Conservation (phyloP, 2,329 filamentous ascomycete genomes). For the Fusarium lateritium region DNA sequence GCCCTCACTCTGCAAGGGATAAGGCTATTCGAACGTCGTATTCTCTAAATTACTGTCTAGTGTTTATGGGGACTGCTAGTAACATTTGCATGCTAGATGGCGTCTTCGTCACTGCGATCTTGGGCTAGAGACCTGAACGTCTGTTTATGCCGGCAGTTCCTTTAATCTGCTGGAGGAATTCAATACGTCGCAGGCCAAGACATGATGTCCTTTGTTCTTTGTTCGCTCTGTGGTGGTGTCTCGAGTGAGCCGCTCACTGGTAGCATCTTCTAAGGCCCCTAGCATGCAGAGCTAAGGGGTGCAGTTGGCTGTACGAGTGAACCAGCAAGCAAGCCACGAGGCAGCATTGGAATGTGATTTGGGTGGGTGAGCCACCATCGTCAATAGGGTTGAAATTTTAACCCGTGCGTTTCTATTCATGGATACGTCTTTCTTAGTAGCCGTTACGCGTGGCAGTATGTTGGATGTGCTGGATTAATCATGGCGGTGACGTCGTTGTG, state of each 20-base stretch:
- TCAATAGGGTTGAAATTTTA: not conserved
- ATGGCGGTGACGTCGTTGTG: not conserved
- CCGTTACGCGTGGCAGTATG: not conserved
- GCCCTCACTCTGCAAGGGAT: not conserved
- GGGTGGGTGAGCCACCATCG: not conserved
- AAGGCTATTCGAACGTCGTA: not conserved
- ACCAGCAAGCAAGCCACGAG: slow-evolving; percentile 9
- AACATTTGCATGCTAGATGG: slow-evolving; percentile 16
- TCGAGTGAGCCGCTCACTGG: not conserved
- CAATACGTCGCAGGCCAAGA: slow-evolving; percentile 19
- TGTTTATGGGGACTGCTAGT: not conserved
- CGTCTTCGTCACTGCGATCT: not conserved
- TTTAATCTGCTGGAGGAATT: slow-evolving; percentile 20
- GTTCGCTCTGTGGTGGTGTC: slow-evolving; percentile 13
- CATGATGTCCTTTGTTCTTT: slow-evolving; percentile 30
- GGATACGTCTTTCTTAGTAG: not conserved
- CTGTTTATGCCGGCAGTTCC: slow-evolving; percentile 1
- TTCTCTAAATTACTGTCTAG: not conserved
- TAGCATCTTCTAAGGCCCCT: not conserved
- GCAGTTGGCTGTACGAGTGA: not conserved
- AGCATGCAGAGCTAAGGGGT: not conserved
- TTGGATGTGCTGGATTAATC: not conserved
- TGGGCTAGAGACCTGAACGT: not conserved
- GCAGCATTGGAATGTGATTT: slow-evolving; percentile 20
- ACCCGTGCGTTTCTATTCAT: not conserved